A percentile compares a stretch with the other conserved stretches of the same genome.
Conservation (phyloP, 306 rosid species). For the Cucumis melo region DNA sequence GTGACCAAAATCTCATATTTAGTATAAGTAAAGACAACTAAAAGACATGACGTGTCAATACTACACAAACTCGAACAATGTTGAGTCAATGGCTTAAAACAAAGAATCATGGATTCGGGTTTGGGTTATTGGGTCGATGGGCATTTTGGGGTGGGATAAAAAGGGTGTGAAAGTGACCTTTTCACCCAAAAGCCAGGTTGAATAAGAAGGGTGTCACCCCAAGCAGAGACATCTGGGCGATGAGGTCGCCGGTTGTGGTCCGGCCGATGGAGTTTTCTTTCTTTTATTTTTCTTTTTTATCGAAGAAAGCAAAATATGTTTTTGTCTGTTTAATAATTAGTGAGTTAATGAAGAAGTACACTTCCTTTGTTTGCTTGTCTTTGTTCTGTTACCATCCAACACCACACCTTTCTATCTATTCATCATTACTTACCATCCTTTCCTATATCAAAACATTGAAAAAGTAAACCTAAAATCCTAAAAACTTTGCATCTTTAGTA, state of each 20-base stretch:
- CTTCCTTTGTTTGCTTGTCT: neutral
- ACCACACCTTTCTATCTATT: neutral
- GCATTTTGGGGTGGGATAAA: too few species aligned
- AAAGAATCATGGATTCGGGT: too few species aligned
- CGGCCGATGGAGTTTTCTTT: neutral
- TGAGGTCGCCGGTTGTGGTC: slow-evolving; percentile 1
- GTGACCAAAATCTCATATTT: too few species aligned
- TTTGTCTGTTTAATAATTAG: neutral
- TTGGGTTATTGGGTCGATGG: too few species aligned
- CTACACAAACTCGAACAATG: too few species aligned
- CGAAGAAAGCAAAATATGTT: slow-evolving; percentile 2
- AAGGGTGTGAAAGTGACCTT: neutral
- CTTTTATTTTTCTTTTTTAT: too few species aligned
- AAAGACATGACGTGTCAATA: too few species aligned
- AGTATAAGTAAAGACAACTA: too few species aligned
- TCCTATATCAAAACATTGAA: neutral
- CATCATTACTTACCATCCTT: neutral
- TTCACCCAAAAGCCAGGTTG: neutral
- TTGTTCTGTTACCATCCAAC: slow-evolving; percentile 3
- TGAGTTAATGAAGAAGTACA: neutral
- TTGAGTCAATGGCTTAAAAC: too few species aligned
- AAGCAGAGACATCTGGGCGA: neutral
- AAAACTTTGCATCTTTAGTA: too few species aligned
- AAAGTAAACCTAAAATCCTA: too few species aligned
- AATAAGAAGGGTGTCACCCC: neutral